Base-by-base conservation (phyloP, 305 asterid genomes). In the Solanum hybrid region DNA sequence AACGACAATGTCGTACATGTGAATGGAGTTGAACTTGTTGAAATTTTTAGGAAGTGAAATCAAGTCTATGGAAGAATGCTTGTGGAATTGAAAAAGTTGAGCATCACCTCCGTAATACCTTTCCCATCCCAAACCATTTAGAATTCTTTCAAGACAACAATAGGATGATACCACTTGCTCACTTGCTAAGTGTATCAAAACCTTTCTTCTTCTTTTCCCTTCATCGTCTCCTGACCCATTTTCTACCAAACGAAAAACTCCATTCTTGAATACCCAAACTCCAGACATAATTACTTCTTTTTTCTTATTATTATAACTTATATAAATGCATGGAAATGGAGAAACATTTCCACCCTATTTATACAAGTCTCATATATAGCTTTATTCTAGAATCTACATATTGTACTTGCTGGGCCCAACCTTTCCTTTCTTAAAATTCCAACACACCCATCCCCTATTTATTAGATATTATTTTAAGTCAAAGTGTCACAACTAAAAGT, bases 1-100 rank as follows among this genome's bases (percentile, higher is more conserved):
- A 88, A 96, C 95, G 22, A 96, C 99, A 90, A 97, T 94, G 89
- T 97, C 99, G 90, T 97, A 96, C 99, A 97, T 96, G 91, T 97
- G 92, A 40, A 97, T 73, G 87, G 99, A 94, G 81, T 57, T 96
- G 94, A 97, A 97, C 92, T 93, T 95, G 91, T 93, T 67, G 90
- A 94, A 97, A 40, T 97, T 97, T 14, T 89, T 89, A 4, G 99
- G 99, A 76, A 97, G 92, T 1, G 99, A 97, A 64, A 97, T 97
- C 51, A 97, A 96, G 67, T 97, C 99, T 28, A 95, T 97, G 76
- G 98, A 95, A 20, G 96, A 93, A 6, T 34, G 95, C 10, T 95
- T 97, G 94, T 97, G 99, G 94, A 94, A 97, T 42, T 97, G 98
- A 89, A 90, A 78, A 85, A 95, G 96, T 61, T 95, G 98, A 28